Base-by-base conservation (phyloP, 352 stramenopile genomes). In the Globisporangium nagaii region DNA sequence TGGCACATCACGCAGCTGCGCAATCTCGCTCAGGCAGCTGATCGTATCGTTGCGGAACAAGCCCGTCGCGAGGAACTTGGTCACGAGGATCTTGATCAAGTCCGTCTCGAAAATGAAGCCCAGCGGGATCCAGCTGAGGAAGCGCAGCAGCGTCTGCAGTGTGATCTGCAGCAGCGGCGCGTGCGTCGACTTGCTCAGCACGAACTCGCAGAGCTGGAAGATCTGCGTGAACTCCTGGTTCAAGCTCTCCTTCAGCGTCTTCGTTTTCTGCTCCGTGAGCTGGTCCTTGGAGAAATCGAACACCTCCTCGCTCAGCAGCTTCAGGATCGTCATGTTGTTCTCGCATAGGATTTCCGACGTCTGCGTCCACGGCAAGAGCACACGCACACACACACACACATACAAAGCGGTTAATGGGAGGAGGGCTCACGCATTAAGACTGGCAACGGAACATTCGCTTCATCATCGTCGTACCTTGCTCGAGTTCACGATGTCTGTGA, bases 301-400 rank as follows among this genome's bases (percentile, higher is more conserved):
- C 30, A 97, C 85, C 63, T 99, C 98, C 71, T 99, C 97, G 53
- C 89, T 98, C 34, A 99, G 77, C 34, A 99, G 79, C 74, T 99
- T 99, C 25, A 99, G 75, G 55, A 99, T 99, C 46, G 95, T 96
- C 96, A 99, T 99, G 77, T 99, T 99, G 84, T 99, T 99, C 71
- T 99, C 96, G 66, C 97, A 99, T 34, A 99, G 71, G 19, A 98
- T 82, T 74, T 99, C 97, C 11, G 83, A 97, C 30, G 88, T 98
- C 70, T 96, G 81, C 22, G 75, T 69, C 32, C 15, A 62, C 0
- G 9, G 7, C n/a, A n/a, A 22, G 30, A 55, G 20, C 31, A 43
- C 17, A 54, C n/a, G 15, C n/a, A 51, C 19, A 15, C 17, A 53
- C n/a, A 39, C 39, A 6, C 7, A 39, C 8, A 32, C n/a, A n/a